Evolutionary conservation across 2,329 filamentous ascomycete species (phyloP), one percentile per base, ranked within the genome.

Genomic region (Stagonosporopsis rhizophila): DNA sequence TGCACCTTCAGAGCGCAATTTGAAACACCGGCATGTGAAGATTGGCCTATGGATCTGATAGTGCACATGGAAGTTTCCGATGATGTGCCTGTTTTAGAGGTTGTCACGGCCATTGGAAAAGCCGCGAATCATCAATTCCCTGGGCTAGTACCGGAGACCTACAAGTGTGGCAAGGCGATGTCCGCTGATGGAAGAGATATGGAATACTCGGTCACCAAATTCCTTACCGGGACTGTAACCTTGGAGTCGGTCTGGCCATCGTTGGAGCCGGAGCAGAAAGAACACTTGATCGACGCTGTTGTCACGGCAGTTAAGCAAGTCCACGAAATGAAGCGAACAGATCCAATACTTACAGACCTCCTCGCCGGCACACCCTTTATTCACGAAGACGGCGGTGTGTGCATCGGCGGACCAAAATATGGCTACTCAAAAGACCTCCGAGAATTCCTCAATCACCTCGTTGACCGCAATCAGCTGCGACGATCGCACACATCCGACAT

Each of bases 121-220:
- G 46, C 52, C 12, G 52, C 52, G 14, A 56, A 56, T 22, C 52
- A 56, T 44, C 52, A 56, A 12, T 46, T 50, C 17, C 52, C 52
- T 3, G 52, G 52, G 34, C 35, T 56, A 5, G 45, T 56, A 1
- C 52, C 52, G 15, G 52, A 56, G 19, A 56, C 46, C 5, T 56
- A 50, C 22, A 32, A 15, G 15, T 50, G 46, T 41, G 34, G 35
- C 17, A 56, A 12, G 17, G 41, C 52, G 3, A 45, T 50, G 40
- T 50, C 52, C 9, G 25, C 52, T 28, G 52, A 56, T 34, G 52
- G 52, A 34, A 34, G 52, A 41, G 52, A 56, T 15, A 28, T 56
- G 20, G 46, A 56, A 11, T 56, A 50, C 35, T 30, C 46, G 30
- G 40, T 56, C 17, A 22, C 45, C 8, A 50, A 30, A 6, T 56